Conservation (phyloP, 2,329 filamentous ascomycete genomes). For the Amylocarpus encephaloides region DNA sequence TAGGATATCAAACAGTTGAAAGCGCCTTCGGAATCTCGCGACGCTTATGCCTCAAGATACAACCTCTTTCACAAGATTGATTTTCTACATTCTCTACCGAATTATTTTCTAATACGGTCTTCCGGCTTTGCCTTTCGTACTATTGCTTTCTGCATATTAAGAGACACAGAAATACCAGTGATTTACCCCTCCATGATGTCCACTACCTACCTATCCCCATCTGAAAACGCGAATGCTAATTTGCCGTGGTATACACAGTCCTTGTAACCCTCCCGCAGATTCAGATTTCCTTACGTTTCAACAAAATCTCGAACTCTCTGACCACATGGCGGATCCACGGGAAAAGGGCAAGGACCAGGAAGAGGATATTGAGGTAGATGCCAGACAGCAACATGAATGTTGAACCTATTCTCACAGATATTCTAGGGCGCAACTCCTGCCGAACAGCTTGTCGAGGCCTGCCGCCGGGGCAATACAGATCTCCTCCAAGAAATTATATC, state of each 20-base stretch:
- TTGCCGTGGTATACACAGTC: not conserved
- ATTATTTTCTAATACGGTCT: too few species aligned
- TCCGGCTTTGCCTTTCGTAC: too few species aligned
- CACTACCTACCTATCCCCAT: too few species aligned
- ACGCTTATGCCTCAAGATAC: not conserved
- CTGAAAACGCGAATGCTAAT: too few species aligned
- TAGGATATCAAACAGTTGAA: conserved; percentile 3
- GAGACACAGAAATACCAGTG: not conserved
- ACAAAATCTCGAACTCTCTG: not conserved
- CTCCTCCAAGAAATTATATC: conserved; percentile 70
- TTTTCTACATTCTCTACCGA: not conserved
- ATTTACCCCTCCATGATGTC: not conserved
- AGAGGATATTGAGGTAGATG: conserved; percentile 26
- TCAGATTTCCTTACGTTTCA: not conserved
- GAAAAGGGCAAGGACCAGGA: conserved; percentile 22
- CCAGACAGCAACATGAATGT: not conserved
- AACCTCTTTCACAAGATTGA: not conserved
- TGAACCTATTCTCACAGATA: not conserved
- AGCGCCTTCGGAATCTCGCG: not conserved
- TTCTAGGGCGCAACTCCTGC: conserved; percentile 72
- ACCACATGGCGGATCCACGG: conserved; percentile 27
- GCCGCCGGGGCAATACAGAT: conserved; percentile 84
- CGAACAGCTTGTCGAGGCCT: conserved; percentile 87
- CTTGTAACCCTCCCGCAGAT: not conserved
- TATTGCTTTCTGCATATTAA: not conserved